Evolutionary conservation across 2,329 filamentous ascomycete species (phyloP).

Genomic region (Pyrenochaeta sp.): DNA sequence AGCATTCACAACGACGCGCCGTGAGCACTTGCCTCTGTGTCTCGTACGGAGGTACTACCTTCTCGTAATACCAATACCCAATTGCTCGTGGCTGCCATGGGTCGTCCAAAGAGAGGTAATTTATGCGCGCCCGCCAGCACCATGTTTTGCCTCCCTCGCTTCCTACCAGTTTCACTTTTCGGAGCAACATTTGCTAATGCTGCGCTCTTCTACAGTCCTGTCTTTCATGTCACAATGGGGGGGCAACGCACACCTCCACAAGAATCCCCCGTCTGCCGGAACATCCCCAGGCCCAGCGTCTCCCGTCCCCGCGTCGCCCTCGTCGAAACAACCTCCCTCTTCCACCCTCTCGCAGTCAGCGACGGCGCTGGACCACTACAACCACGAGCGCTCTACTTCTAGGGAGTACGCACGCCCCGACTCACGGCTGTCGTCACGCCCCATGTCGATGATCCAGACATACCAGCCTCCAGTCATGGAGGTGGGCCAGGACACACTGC

Average conservation of each 20-base stretch:
- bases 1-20: conserved; percentile 27
- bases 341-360: conserved; percentile 36
- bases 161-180: conserved; percentile 11
- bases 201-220: conserved; percentile 66
- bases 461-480: conserved; percentile 90
- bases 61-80: conserved; percentile 11
- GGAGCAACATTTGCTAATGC: conserved; percentile 35
- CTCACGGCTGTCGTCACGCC: conserved; percentile 67
- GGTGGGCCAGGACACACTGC: conserved; percentile 82
- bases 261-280: conserved; percentile 28
- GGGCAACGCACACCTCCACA: conserved; percentile 47
- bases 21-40: conserved; percentile 21
- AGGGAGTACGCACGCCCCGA: conserved; percentile 55
- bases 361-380: conserved; percentile 41
- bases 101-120: conserved; percentile 49
- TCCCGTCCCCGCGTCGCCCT: conserved; percentile 42
- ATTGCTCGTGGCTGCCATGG: conserved; percentile 39
- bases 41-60: conserved; percentile 16
- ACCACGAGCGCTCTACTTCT: conserved; percentile 34
- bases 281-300: conserved; percentile 46
- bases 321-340: conserved; percentile 33
- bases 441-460: conserved; percentile 84
- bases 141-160: conserved; percentile 13
- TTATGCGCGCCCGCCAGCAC: conserved; percentile 18
- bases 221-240: conserved; percentile 90